A percentile compares a stretch with the other conserved stretches of the same genome.
Evolutionary conservation across 176 grass and related monocot species (phyloP).

Genomic region (Ensete ventricosum): DNA sequence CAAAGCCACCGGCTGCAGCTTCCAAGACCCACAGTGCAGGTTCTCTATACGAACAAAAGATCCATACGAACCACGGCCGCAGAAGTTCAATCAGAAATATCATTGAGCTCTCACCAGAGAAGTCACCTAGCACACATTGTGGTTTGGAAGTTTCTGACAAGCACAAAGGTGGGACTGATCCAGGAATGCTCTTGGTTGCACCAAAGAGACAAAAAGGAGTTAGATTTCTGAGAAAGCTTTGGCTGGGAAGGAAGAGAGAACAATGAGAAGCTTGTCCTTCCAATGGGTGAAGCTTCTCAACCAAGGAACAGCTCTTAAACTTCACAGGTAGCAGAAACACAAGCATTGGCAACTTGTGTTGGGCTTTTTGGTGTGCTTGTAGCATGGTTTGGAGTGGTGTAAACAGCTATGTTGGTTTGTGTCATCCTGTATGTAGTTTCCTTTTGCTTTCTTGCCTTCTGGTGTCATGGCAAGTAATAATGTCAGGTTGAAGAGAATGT

Average conservation of each 20-base stretch:
- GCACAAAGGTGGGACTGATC: constrained; percentile 25
- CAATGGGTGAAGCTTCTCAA: constrained; percentile 1
- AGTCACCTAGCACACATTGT: neutral
- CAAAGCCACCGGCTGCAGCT: neutral
- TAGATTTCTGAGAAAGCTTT: constrained; percentile 57
- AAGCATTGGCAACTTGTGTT: neutral
- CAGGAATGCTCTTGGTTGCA: constrained; percentile 26
- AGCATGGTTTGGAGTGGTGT: neutral
- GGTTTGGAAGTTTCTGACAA: constrained; percentile 14
- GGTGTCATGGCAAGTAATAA: neutral
- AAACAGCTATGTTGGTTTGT: neutral
- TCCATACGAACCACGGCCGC: neutral
- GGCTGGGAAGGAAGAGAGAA: constrained; percentile 49
- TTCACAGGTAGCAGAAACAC: neutral
- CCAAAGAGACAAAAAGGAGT: constrained; percentile 40
- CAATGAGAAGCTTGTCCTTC: constrained; percentile 30
- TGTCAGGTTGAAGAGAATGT: too few species aligned
- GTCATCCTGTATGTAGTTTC: neutral
- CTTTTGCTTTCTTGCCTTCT: neutral
- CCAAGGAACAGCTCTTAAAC: constrained; percentile 8
- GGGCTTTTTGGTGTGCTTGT: too few species aligned
- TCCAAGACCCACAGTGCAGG: neutral
- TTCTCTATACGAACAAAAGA: neutral
- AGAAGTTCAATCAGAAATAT: constrained; percentile 3
- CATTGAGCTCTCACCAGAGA: constrained; percentile 20